Percentiles rank a stretch among this genome's conserved stretches.
These are phyloP conservation scores for Scytalidium sp. DNA, from an alignment of 2,329 filamentous ascomycete species.

Conservation along the genomic window DNA sequence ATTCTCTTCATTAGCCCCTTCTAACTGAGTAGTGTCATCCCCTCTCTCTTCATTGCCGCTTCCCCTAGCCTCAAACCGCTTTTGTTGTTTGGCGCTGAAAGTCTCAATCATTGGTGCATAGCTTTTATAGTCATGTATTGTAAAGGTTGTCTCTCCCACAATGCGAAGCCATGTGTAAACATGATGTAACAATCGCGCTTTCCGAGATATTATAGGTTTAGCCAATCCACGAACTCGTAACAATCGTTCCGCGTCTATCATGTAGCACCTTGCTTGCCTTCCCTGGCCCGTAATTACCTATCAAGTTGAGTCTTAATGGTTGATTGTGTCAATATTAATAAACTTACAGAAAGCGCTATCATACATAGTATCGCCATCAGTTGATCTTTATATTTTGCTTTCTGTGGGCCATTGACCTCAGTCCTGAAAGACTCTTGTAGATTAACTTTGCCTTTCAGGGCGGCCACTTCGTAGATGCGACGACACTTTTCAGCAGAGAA, in stretches of 20 bases:
- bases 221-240: conserved; percentile 31
- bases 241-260: conserved; percentile 34
- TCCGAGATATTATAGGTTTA: conserved; percentile 34
- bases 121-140: conserved; percentile 18
- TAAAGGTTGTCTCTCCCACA: conserved; percentile 33
- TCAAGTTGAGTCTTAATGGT: not conserved
- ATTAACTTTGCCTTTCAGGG: too few relatives aligned
- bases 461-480: conserved; percentile 24
- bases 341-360: conserved; percentile 29
- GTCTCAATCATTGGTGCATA: conserved; percentile 8
- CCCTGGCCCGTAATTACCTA: conserved; percentile 15
- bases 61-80: too few relatives aligned
- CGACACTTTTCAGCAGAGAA: conserved; percentile 5
- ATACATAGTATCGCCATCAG: conserved; percentile 32
- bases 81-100: conserved; percentile 22
- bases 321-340: too few relatives aligned
- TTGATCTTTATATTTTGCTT: conserved; percentile 37
- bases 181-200: conserved; percentile 35
- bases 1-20: too few relatives aligned
- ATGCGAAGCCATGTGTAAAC: conserved; percentile 36
- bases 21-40: too few relatives aligned
- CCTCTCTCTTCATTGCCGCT: too few relatives aligned
- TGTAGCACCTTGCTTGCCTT: conserved; percentile 30
- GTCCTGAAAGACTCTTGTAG: conserved; percentile 19
- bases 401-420: conserved; percentile 10